Base-by-base conservation (phyloP, 1,139 yeast genomes). In the Yamadazyma sp. region DNA sequence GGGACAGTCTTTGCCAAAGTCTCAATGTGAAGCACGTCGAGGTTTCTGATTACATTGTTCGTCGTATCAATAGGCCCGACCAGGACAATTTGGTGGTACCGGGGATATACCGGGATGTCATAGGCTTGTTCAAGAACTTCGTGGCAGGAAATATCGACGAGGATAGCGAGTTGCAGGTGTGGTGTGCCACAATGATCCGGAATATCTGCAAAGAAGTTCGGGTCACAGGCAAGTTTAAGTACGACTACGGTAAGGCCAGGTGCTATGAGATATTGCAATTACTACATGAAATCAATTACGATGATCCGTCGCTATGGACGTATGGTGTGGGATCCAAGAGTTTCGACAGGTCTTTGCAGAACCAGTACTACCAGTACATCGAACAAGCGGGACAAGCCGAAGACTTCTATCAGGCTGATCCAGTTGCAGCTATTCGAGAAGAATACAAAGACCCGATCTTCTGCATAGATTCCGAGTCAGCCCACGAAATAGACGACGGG, bases 401-500 rank as follows among this genome's bases (percentile, higher is more conserved):
- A 6, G 71, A 67, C 31, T 61, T 69, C 27, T 61, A 54, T 40
- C 35, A 43, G 1, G 34, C 50, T 2, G 83, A 79, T 44, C 65
- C 73, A 0, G 54, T 67, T 22, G 42, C 44, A 2, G 28, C 36
- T 0, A 41, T 57, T 3, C 50, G 85, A 46, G 52, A 50, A 25
- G 64, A 64, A 20, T 73, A 68, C 43, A 54, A 64, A 10, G 60
- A 73, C 27, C 76, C 82, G 0, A 81, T 90, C 0, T 92, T 82
- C 56, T 89, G 97, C 61, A 89, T 92, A 42, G 98, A 92, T 61
- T 75, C 84, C 2, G 78, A 70, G 10, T 73, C 73, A 31, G 96
- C 97, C 0, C 84, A 85, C 50, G 98, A 92, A 59, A 86, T 92
- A 44, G 98, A 92, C 59, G 98, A 92, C 59, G 98, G 97, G 33